Evolutionary conservation across 805 yeast species (phyloP).

Genomic region (Candida nanaspora): DNA sequence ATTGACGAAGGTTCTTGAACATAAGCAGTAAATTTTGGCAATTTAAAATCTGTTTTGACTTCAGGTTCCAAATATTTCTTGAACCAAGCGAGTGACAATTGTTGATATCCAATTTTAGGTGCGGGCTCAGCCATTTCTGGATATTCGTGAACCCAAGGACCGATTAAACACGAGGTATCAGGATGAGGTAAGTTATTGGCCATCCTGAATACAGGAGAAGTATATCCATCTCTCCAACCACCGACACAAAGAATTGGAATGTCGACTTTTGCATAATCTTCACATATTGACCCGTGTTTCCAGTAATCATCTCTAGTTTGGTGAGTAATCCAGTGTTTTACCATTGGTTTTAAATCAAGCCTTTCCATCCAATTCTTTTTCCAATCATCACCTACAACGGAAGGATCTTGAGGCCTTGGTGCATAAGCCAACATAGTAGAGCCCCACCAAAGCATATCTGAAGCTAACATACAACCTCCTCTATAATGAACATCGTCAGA

Average conservation of each 20-base stretch:
- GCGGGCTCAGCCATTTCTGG: constrained; percentile 41
- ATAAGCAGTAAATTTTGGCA: constrained; percentile 33
- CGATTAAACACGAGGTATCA: constrained; percentile 30
- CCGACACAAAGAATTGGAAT: constrained; percentile 38
- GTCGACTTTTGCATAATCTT: constrained; percentile 30
- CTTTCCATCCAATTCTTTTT: constrained; percentile 33
- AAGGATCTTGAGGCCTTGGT: constrained; percentile 40
- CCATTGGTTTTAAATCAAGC: constrained; percentile 32
- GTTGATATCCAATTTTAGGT: constrained; percentile 38
- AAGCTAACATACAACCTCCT: constrained; percentile 37
- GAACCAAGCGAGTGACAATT: constrained; percentile 35
- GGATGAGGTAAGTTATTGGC: constrained; percentile 33
- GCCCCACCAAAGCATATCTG: constrained; percentile 46
- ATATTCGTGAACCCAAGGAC: constrained; percentile 44
- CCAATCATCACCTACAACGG: constrained; percentile 32
- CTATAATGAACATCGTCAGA: constrained; percentile 43
- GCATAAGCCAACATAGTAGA: constrained; percentile 37
- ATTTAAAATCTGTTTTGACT: constrained; percentile 14
- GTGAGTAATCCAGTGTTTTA: constrained; percentile 34
- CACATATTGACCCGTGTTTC: constrained; percentile 41
- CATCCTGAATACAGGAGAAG: constrained; percentile 37
- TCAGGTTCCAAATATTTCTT: constrained; percentile 28
- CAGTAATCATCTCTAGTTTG: constrained; percentile 39
- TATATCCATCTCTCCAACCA: constrained; percentile 44
- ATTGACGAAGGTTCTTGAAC: constrained; percentile 36